A percentile compares a stretch with the other conserved stretches of the same genome.
Evolutionary conservation across 2,329 filamentous ascomycete species (phyloP).

Genomic region (Aspergillus eucalypticola): DNA sequence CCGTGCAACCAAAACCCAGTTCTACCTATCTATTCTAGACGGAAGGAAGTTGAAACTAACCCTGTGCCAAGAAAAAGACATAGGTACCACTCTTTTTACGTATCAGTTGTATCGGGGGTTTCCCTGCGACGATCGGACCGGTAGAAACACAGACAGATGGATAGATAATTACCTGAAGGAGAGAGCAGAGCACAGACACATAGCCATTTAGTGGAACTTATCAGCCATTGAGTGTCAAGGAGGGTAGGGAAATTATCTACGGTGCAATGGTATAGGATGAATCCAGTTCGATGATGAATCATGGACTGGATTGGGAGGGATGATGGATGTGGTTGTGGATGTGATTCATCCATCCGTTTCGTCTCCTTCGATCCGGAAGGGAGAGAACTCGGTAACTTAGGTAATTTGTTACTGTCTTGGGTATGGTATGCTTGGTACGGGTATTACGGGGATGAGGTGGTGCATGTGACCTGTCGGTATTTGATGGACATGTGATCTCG

Average conservation of each 20-base stretch:
- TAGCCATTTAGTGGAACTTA: too few relatives aligned
- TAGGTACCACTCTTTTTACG: too few relatives aligned
- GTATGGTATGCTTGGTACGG: neutral
- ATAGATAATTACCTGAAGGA: too few relatives aligned
- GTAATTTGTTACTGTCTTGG: too few relatives aligned
- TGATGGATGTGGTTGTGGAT: neutral
- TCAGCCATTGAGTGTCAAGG: too few relatives aligned
- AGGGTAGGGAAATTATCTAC: neutral
- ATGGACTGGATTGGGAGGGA: neutral
- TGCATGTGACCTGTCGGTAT: neutral
- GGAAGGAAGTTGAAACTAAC: neutral
- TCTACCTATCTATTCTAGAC: neutral
- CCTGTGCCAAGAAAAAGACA: neutral
- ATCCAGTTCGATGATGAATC: neutral
- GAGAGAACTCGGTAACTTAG: neutral
- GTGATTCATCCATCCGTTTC: neutral
- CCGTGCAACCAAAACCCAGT: neutral
- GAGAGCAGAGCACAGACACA: too few relatives aligned
- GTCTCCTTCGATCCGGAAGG: neutral
- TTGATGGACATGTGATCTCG: slow-evolving; percentile 4
- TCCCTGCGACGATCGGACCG: too few relatives aligned
- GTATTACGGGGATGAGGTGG: neutral
- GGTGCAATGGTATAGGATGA: neutral
- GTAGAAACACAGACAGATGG: too few relatives aligned
- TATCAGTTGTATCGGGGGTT: too few relatives aligned